phyloP scores from a whole-genome alignment of 148 eudicot genomes.

The Rhododendron ferrugineum region DNA sequence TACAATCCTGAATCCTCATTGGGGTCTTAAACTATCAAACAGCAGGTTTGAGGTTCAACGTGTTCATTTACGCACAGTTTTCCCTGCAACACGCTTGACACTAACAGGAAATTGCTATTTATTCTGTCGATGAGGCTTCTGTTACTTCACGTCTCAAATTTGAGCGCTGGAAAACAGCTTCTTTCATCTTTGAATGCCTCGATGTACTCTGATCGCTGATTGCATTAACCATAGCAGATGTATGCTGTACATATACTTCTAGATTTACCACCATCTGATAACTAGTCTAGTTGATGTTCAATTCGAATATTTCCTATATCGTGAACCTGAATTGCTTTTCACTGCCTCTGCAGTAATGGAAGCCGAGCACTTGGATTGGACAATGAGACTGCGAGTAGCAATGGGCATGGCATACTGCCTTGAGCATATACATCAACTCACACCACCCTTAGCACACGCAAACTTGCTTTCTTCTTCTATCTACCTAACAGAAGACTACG shows the following conservation, averaged over 20 bases:
- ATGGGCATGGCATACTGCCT: conserved; percentile 94
- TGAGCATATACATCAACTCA: conserved; percentile 72
- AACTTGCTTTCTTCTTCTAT: conserved; percentile 66
- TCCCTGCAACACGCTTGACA: not conserved
- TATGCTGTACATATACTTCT: not conserved
- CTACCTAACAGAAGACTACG: conserved; percentile 85
- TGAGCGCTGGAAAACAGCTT: not conserved
- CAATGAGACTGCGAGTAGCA: conserved; percentile 55
- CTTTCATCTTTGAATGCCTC: conserved; percentile 1
- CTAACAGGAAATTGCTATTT: not conserved
- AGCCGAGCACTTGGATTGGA: conserved; percentile 93
- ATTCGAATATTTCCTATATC: not conserved
- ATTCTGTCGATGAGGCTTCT: not conserved
- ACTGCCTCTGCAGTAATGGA: conserved; percentile 56
- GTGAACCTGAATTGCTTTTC: not conserved
- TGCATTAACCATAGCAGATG: not conserved
- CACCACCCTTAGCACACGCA: conserved; percentile 53
- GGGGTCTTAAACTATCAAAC: not conserved
- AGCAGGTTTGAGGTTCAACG: not conserved
- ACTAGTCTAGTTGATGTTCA: not conserved
- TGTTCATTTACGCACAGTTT: not conserved
- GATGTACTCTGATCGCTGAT: not conserved
- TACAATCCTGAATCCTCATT: not conserved
- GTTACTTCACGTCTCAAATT: not conserved
- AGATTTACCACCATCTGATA: not conserved